A percentile compares a stretch with the other conserved stretches of the same genome.
These are phyloP conservation scores for Sporobolus alterniflorus DNA, from an alignment of 202 grass and related monocot genomes.

Conservation along the genomic window DNA sequence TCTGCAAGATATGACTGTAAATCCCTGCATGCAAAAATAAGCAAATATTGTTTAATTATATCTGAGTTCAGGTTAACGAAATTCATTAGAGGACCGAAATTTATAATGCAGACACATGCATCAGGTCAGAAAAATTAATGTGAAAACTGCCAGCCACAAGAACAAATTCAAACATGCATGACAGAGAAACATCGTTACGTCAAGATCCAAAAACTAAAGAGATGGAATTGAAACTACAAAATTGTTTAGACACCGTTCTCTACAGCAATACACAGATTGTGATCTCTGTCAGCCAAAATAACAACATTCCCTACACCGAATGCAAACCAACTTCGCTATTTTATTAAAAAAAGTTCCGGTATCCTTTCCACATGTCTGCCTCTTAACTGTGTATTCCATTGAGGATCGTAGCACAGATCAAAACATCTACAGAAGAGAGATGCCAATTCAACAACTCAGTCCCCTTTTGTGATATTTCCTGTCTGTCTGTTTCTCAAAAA, in stretches of 20 bases:
- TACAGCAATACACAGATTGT: not conserved
- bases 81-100: not conserved
- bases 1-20: constrained; percentile 89
- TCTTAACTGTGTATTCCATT: not conserved
- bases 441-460: constrained; percentile 22
- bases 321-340: not conserved
- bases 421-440: constrained; percentile 27
- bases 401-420: not conserved
- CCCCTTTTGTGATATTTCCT: not conserved
- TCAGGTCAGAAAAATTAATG: too few relatives aligned
- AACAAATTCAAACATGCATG: too few relatives aligned
- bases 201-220: too few relatives aligned
- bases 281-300: not conserved
- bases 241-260: not conserved
- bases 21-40: constrained; percentile 65
- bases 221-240: not conserved
- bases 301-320: not conserved
- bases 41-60: not conserved
- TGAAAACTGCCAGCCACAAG: too few relatives aligned
- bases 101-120: not conserved
- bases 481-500: constrained; percentile 26
- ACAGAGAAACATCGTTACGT: too few relatives aligned
- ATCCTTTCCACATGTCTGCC: not conserved
- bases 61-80: not conserved
- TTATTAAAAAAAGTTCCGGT: not conserved